Conservation (phyloP, 2,329 filamentous ascomycete genomes). For the Botryotinia globosa region DNA sequence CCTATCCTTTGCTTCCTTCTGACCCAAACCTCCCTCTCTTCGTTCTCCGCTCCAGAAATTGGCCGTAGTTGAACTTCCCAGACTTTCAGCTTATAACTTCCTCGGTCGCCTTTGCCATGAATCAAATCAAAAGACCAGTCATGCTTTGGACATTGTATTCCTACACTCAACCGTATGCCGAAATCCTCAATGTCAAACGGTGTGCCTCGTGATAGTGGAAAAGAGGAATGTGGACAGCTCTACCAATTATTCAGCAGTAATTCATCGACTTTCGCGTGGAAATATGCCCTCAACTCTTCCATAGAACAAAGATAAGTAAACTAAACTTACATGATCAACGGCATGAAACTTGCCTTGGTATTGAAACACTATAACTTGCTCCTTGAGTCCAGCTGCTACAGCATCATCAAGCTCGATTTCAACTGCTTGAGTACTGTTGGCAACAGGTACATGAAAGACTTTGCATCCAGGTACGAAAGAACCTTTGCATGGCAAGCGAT, state of each 20-base stretch:
- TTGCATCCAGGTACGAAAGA: conserved; percentile 55
- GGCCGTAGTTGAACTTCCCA: conserved; percentile 61
- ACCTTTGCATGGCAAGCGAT: conserved; percentile 38
- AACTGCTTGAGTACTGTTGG: conserved; percentile 40
- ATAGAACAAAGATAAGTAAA: conserved; percentile 5
- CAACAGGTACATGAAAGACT: conserved; percentile 51
- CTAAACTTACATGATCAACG: conserved; percentile 59
- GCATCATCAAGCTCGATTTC: conserved; percentile 40
- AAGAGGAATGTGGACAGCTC: conserved; percentile 67
- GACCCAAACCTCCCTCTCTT: conserved; percentile 27
- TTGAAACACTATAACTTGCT: conserved; percentile 65
- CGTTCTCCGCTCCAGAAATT: conserved; percentile 9
- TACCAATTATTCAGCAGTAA: conserved; percentile 34
- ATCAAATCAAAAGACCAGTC: conserved; percentile 70
- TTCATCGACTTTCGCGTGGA: neutral
- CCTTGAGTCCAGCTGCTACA: conserved; percentile 41
- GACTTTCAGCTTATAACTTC: conserved; percentile 57
- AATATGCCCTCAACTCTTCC: too few relatives aligned
- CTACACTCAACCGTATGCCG: conserved; percentile 59
- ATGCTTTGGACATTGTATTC: conserved; percentile 65
- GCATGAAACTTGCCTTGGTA: conserved; percentile 63
- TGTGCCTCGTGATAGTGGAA: conserved; percentile 59
- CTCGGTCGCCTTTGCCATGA: conserved; percentile 60
- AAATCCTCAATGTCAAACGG: conserved; percentile 74
- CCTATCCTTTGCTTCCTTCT: conserved; percentile 30